phyloP scores from a whole-genome alignment of 192 early-diverging fungal species.

The Umbelopsis vinacea region DNA sequence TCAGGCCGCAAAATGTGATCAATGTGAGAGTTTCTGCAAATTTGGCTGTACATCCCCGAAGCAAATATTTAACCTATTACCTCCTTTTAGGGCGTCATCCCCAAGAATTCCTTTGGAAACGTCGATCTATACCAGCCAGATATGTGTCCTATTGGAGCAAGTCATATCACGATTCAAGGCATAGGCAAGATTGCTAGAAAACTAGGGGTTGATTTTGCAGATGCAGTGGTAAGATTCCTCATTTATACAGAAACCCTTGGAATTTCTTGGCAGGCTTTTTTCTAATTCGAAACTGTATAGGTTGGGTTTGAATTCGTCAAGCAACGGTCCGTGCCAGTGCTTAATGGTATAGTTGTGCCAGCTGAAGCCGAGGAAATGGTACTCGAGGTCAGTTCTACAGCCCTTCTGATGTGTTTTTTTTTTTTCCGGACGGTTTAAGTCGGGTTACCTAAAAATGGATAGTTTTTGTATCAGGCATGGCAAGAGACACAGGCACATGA shows the following conservation, averaged over 20 bases:
- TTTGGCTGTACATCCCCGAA: neutral
- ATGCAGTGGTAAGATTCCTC: conserved; percentile 70
- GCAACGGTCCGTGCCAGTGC: conserved; percentile 61
- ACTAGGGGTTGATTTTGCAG: conserved; percentile 79
- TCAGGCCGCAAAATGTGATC: conserved; percentile 61
- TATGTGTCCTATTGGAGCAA: conserved; percentile 85
- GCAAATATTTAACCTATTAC: neutral
- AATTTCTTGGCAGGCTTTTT: conserved; percentile 15
- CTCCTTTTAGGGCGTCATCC: conserved; percentile 69
- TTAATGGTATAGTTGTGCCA: conserved; percentile 73
- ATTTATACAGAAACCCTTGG: conserved; percentile 8
- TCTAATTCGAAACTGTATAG: conserved; percentile 35
- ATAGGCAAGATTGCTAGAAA: conserved; percentile 70
- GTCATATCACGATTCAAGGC: conserved; percentile 67
- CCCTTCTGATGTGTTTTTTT: conserved; percentile 26
- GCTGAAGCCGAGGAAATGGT: conserved; percentile 61
- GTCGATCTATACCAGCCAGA: conserved; percentile 80
- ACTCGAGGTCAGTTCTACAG: conserved; percentile 49
- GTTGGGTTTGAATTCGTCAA: conserved; percentile 73
- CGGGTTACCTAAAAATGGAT: conserved; percentile 18
- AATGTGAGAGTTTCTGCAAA: conserved; percentile 48
- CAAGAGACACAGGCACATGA: conserved; percentile 33
- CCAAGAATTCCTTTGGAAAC: conserved; percentile 81
- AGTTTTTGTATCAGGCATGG: conserved; percentile 34
- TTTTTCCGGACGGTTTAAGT: conserved; percentile 28